phyloP scores from a whole-genome alignment of 129 eudicot genomes.

The Apium graveolens region DNA sequence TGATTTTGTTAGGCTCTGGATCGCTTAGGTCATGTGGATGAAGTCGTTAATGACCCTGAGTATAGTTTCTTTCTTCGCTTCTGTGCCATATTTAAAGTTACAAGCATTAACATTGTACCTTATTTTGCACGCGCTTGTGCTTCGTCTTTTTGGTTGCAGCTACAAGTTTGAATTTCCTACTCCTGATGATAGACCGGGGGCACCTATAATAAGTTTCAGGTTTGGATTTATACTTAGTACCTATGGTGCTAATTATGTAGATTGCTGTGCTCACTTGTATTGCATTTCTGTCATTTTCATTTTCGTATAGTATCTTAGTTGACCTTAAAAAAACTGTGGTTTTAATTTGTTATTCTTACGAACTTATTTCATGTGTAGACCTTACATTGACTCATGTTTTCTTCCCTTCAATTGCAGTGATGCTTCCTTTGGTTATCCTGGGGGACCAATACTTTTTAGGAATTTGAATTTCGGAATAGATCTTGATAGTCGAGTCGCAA shows the following conservation, averaged over 20 bases:
- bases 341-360: not conserved
- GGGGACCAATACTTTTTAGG: conserved; percentile 84
- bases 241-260: not conserved
- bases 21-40: conserved; percentile 81
- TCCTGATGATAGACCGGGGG: conserved; percentile 96
- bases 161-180: conserved; percentile 98
- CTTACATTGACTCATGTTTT: conserved; percentile 2
- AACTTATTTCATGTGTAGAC: not conserved
- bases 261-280: not conserved
- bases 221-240: conserved; percentile 16
- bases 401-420: conserved; percentile 52
- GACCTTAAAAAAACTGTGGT: not conserved
- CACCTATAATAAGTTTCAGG: conserved; percentile 99
- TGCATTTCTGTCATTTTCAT: not conserved
- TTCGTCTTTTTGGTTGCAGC: conserved; percentile 36
- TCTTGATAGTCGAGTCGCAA: conserved; percentile 96
- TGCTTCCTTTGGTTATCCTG: conserved; percentile 98
- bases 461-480: conserved; percentile 95
- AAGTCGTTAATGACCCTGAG: conserved; percentile 97
- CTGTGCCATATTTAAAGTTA: not conserved
- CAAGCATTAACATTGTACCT: conserved; percentile 1
- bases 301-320: not conserved
- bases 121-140: conserved; percentile 2
- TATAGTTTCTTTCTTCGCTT: conserved; percentile 32
- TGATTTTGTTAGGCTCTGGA: conserved; percentile 71